A percentile compares a stretch with the other conserved stretches of the same genome.
These are phyloP conservation scores for Pseudogymnoascus sp. DNA, from an alignment of 2,329 filamentous ascomycete genomes.

Conservation along the genomic window DNA sequence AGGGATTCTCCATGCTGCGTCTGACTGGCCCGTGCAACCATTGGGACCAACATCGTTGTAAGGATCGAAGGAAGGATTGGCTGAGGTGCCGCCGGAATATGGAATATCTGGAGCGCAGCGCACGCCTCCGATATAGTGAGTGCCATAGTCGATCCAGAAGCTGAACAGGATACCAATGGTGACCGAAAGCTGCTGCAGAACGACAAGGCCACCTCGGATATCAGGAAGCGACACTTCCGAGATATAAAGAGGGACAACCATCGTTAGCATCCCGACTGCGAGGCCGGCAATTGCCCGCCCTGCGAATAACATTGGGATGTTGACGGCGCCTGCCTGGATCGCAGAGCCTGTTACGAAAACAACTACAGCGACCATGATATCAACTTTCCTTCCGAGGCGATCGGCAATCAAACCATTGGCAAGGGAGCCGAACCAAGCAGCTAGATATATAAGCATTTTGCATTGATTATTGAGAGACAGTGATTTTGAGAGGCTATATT, in stretches of 20 bases:
- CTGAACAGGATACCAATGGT: conserved; percentile 26
- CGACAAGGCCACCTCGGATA: conserved; percentile 24
- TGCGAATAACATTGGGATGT: conserved; percentile 36
- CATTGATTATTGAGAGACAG: neutral
- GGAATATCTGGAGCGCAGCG: conserved; percentile 20
- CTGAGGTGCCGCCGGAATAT: conserved; percentile 18
- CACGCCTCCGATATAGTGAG: conserved; percentile 23
- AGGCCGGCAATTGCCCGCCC: conserved; percentile 42
- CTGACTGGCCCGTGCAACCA: conserved; percentile 22
- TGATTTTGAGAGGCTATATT: neutral
- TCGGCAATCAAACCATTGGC: conserved; percentile 33
- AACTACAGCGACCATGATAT: conserved; percentile 27
- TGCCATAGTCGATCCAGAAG: conserved; percentile 27
- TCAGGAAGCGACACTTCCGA: conserved; percentile 26
- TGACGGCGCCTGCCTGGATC: conserved; percentile 28
- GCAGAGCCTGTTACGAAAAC: conserved; percentile 28
- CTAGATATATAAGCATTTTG: conserved; percentile 19
- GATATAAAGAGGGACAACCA: conserved; percentile 40
- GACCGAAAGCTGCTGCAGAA: conserved; percentile 24
- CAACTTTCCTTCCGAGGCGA: conserved; percentile 25
- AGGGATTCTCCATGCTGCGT: conserved; percentile 51
- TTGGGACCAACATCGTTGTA: conserved; percentile 18
- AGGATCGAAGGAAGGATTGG: conserved; percentile 17
- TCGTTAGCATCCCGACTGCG: conserved; percentile 41
- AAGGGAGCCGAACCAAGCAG: conserved; percentile 44